phyloP scores from a whole-genome alignment of 2,329 filamentous ascomycete genomes.

The Colletotrichum godetiae region DNA sequence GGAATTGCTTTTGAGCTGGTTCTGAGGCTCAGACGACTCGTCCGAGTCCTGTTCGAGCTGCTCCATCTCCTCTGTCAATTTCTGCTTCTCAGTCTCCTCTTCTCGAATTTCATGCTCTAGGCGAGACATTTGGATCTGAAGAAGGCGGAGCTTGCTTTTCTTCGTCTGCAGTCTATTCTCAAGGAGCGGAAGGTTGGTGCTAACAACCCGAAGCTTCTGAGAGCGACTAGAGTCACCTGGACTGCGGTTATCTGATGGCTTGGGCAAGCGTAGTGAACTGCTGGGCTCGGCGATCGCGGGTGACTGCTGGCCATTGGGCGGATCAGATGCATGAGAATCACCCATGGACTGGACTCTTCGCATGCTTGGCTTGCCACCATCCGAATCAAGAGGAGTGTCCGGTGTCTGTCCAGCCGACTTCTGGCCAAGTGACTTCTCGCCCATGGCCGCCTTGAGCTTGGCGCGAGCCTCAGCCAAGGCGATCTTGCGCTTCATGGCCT shows the following conservation, averaged over 20 bases:
- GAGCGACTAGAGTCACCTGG: conserved; percentile 34
- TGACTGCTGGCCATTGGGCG: conserved; percentile 38
- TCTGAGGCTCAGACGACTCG: conserved; percentile 16
- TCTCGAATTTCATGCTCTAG: conserved; percentile 61
- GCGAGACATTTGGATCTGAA: conserved; percentile 59
- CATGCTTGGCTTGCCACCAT: conserved; percentile 30
- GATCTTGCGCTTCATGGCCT: conserved; percentile 69
- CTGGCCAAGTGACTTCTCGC: conserved; percentile 7
- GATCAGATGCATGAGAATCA: conserved; percentile 35
- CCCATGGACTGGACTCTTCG: conserved; percentile 37
- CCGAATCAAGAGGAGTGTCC: conserved; percentile 25
- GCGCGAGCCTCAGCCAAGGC: conserved; percentile 69
- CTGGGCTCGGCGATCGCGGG: conserved; percentile 39
- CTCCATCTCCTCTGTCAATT: conserved; percentile 44
- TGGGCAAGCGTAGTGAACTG: conserved; percentile 41
- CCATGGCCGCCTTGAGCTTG: conserved; percentile 49
- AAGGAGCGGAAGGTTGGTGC: conserved; percentile 51
- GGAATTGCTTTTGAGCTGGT: conserved; percentile 29
- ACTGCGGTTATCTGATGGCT: conserved; percentile 35
- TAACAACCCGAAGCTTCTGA: conserved; percentile 49
- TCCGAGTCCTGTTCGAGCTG: conserved; percentile 28
- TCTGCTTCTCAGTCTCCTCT: conserved; percentile 48
- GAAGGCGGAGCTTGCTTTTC: conserved; percentile 56
- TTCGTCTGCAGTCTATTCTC: conserved; percentile 55
- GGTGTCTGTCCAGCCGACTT: conserved; percentile 29